phyloP scores from a whole-genome alignment of 2,329 filamentous ascomycete species.

The Lachnellula arida region DNA sequence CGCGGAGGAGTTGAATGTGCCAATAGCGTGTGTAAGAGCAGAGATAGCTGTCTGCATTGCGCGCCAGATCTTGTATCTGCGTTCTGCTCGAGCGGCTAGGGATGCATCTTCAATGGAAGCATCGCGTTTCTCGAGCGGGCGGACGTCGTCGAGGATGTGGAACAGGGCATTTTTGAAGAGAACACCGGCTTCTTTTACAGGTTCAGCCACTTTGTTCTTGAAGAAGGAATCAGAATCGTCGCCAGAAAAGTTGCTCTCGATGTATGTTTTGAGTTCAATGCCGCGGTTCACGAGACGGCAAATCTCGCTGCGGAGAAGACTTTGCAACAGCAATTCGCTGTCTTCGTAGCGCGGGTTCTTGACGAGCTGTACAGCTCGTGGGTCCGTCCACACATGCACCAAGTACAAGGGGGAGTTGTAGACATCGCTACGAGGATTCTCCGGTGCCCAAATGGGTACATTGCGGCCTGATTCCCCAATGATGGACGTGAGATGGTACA shows the following conservation, averaged over 20 bases:
- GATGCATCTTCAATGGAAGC: background rate
- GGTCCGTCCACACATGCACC: background rate
- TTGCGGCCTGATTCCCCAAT: background rate
- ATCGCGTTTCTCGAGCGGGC: background rate
- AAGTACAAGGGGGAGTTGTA: background rate
- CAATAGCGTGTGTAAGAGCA: background rate
- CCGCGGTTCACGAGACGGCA: background rate
- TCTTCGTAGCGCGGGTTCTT: background rate
- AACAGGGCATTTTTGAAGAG: background rate
- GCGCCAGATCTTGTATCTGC: conserved; percentile 5
- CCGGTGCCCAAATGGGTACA: background rate
- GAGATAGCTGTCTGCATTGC: conserved; percentile 6
- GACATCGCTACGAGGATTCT: background rate
- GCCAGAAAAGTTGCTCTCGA: background rate
- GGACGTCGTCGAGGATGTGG: background rate
- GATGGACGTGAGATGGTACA: background rate
- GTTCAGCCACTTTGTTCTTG: background rate
- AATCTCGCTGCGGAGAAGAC: background rate
- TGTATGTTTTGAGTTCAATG: background rate
- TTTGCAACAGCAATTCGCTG: conserved; percentile 2
- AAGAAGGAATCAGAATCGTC: background rate
- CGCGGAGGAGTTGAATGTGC: background rate
- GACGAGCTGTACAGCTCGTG: background rate
- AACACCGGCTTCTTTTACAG: background rate
- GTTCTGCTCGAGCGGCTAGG: background rate